Conservation (phyloP, 1,284 basidiomycete species). For the Tylopilus sp. region DNA sequence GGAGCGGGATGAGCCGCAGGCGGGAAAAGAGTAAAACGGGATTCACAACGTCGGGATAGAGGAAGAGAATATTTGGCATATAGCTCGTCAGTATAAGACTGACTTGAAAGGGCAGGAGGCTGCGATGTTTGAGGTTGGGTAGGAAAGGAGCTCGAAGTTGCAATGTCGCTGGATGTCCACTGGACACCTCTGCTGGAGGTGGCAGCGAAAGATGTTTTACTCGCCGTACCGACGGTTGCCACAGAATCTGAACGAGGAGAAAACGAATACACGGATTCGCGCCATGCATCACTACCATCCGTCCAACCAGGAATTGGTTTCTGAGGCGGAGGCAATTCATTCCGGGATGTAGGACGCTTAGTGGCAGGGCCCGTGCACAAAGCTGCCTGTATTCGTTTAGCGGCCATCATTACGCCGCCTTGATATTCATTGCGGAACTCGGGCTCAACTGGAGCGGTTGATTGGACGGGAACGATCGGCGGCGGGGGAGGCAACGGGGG, state of each 20-base stretch:
- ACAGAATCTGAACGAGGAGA: slow-evolving; percentile 34
- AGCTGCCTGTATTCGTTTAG: slow-evolving; percentile 50
- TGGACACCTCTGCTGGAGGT: slow-evolving; percentile 50
- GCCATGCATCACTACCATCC: slow-evolving; percentile 63
- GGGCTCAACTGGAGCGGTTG: slow-evolving; percentile 13
- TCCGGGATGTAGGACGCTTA: slow-evolving; percentile 28
- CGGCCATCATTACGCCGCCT: slow-evolving; percentile 65
- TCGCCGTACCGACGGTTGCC: slow-evolving; percentile 16
- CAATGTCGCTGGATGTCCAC: slow-evolving; percentile 41
- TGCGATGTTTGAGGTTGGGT: slow-evolving; percentile 13
- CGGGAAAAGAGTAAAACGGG: slow-evolving; percentile 41
- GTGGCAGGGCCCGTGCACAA: slow-evolving; percentile 41
- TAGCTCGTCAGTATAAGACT: slow-evolving; percentile 45
- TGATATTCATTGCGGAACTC: slow-evolving; percentile 42
- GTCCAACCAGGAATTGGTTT: slow-evolving; percentile 64
- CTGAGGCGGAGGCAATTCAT: slow-evolving; percentile 32
- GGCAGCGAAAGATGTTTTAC: slow-evolving; percentile 44
- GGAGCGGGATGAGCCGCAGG: slow-evolving; percentile 32
- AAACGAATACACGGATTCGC: slow-evolving; percentile 52
- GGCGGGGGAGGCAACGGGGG: slow-evolving; percentile 51
- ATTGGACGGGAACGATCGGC: slow-evolving; percentile 36
- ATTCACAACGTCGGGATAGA: slow-evolving; percentile 50
- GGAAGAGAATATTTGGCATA: slow-evolving; percentile 52
- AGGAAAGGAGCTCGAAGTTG: slow-evolving; percentile 26
- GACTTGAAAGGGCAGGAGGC: slow-evolving; percentile 22